Evolutionary conservation across 805 yeast species (phyloP), one percentile per base, ranked within the genome.

Genomic region (Metschnikowia noctiluminum): DNA sequence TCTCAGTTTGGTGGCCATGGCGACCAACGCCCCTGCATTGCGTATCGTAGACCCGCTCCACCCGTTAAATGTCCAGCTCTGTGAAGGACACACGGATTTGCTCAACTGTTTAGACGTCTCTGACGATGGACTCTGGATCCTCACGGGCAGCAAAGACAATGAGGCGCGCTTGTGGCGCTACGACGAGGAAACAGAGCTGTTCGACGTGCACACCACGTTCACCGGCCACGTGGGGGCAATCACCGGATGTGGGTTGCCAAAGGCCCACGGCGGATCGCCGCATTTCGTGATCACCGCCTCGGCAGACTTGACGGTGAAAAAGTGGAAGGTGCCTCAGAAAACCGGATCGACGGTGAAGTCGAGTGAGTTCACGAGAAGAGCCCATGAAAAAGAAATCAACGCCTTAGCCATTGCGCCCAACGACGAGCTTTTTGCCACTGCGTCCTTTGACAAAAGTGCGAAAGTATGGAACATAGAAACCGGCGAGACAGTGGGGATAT

Each of bases 381-480:
- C 97, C 1, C 99, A 94, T 65, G 98, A 94, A 47, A 94, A 92
- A 65, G 97, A 94, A 66, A 94, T 94, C 51, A 95, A 94, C 61
- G 79, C 92, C 2, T 70, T 94, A 45, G 97, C 90, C 55, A 74
- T 94, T 4, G 78, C 97, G n/a, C 96, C 97, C 14, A 89, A 90
- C 61, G 95, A 92, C 66, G 85, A 84, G 54, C 74, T 78, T 43
- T 84, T 94, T 61, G 98, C 96, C 0, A 86, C 97, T 1, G 98
- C 96, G 2, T 87, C 96, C 11, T 96, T 87, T 64, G 99, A 94
- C 66, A 88, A 92, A 61, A 78, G 91, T 2, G 94, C 87, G 51
- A 94, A 94, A 62, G 71, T 94, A 3, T 94, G 98, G 98, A 84
- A 87, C 62, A 62, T 82, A 27, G 87, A 81, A 38, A 71, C 81